These are phyloP conservation scores for Colletotrichum tropicale DNA, from an alignment of 2,329 filamentous ascomycete genomes.

Conservation along the genomic window DNA sequence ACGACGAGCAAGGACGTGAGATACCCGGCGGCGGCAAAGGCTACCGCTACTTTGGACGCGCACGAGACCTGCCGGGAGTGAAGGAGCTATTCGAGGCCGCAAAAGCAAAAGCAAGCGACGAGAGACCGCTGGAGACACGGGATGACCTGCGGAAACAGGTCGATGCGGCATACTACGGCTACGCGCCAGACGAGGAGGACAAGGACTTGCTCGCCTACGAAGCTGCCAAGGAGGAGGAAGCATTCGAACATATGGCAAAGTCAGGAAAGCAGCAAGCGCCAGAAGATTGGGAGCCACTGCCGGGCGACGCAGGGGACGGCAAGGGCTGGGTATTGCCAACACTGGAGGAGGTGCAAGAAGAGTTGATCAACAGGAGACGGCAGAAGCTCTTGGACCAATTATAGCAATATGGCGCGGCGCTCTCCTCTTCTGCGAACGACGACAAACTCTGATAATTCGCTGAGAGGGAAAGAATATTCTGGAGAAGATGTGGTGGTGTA, in stretches of 20 bases:
- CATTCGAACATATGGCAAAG: slow-evolving; percentile 69
- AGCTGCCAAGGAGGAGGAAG: slow-evolving; percentile 81
- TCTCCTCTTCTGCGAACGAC: background rate
- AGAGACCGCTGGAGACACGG: slow-evolving; percentile 70
- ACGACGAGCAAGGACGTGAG: slow-evolving; percentile 76
- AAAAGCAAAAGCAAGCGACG: slow-evolving; percentile 57
- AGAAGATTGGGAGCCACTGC: slow-evolving; percentile 82
- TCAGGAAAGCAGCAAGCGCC: slow-evolving; percentile 62
- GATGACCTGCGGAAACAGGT: slow-evolving; percentile 77
- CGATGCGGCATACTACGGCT: slow-evolving; percentile 95
- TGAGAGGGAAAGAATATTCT: background rate
- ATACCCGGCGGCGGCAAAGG: slow-evolving; percentile 81
- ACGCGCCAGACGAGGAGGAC: slow-evolving; percentile 91
- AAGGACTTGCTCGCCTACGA: slow-evolving; percentile 82
- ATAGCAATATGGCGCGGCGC: slow-evolving; percentile 24
- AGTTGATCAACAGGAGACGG: slow-evolving; percentile 85
- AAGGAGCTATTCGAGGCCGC: slow-evolving; percentile 92
- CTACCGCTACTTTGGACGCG: slow-evolving; percentile 93
- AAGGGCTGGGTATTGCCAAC: slow-evolving; percentile 83
- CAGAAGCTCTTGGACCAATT: slow-evolving; percentile 86
- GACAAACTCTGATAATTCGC: background rate
- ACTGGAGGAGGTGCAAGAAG: slow-evolving; percentile 90
- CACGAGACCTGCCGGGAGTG: slow-evolving; percentile 88
- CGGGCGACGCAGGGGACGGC: slow-evolving; percentile 86
- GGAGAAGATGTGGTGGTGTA: background rate